Conservation (phyloP, 129 eudicot species). For the Apium graveolens region DNA sequence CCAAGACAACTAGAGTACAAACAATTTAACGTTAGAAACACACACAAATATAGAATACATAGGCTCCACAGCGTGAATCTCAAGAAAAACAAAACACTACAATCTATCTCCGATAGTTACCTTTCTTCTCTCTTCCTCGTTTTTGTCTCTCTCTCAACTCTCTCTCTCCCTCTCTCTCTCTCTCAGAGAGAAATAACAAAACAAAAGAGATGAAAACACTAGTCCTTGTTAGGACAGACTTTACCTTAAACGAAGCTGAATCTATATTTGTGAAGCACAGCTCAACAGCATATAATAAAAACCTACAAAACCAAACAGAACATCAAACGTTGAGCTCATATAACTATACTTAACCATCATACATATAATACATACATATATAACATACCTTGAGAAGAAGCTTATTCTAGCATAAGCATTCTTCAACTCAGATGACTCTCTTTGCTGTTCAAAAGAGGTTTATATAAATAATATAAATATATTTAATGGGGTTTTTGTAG, state of each 20-base stretch:
- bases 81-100: conserved; percentile 16
- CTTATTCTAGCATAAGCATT: background rate
- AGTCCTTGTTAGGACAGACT: background rate
- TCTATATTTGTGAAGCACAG: background rate
- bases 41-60: background rate
- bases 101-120: conserved; percentile 16
- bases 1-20: conserved; percentile 3
- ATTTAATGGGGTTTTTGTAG: background rate
- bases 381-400: background rate
- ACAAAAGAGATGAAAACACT: background rate
- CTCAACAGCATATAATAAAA: background rate
- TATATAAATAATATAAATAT: too few relatives aligned
- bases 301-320: background rate
- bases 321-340: background rate
- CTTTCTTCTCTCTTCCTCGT: background rate
- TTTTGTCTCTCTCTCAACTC: background rate
- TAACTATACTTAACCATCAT: background rate
- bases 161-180: background rate
- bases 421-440: background rate
- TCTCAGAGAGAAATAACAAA: background rate
- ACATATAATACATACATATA: background rate
- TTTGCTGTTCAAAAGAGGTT: background rate
- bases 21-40: background rate
- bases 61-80: conserved; percentile 27
- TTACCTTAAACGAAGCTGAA: background rate